Evolutionary conservation across 768 basidiomycete species (phyloP), one percentile per base, ranked within the genome.

Genomic region (Leccinum subgranulosum): DNA sequence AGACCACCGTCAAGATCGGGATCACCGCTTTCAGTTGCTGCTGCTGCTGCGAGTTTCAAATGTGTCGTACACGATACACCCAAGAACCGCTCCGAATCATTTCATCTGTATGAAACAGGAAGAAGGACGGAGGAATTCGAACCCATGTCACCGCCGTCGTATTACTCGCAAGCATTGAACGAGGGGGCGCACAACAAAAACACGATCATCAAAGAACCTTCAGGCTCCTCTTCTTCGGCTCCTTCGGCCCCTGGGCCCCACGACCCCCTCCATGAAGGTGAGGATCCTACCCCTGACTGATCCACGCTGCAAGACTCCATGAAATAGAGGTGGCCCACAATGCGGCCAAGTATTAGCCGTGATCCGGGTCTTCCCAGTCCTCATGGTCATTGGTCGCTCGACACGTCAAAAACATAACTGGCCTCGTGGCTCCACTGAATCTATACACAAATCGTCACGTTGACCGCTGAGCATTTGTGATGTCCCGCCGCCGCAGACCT

Each of bases 51-150:
- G 19, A 49, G 65, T 55, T 64, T 53, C 29, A 54, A 58, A 55
- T 56, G 52, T 29, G 55, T 27, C 41, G 17, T 41, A 41, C 39
- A 41, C n/a, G 17, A 9, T 41, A n/a, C 39, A n/a, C n/a, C 39
- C 39, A 41, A 41, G 39, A 41, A 43, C 49, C 49, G 31, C 57
- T 56, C 41, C 29, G 28, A 19, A 49, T 52, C 57, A 48, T 28
- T 66, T 68, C 66, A 68, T 67, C 54, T 59, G 28, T 51, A 25
- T 61, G 66, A 69, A 64, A 67, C 68, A 58, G 48, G 51, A 51
- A 41, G 47, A 54, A 50, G n/a, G 49, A 36, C 55, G 33, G 58
- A 52, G 55, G 60, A 69, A 56, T 51, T 57, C 55, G 59, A 58
- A 64, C 27, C 19, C 60, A 29, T 53, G 53, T 55, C 48, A 59